Evolutionary conservation across 1,139 yeast genomes (phyloP).

Genomic region (Tardiomyces blankii): DNA sequence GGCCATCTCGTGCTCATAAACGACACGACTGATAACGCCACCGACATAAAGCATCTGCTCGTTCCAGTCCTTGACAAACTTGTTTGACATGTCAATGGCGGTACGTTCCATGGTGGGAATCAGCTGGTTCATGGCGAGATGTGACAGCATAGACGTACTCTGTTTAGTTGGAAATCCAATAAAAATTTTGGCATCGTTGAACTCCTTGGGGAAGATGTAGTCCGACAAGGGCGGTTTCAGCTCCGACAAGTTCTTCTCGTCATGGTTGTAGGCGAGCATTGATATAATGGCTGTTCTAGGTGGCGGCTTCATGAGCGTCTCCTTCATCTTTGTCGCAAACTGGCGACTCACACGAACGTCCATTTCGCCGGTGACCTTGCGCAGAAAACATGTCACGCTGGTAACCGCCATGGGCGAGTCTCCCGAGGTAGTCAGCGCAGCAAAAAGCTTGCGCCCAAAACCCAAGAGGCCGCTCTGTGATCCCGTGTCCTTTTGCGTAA

Average conservation of each 20-base stretch:
- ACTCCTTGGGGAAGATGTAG: slow-evolving; percentile 26
- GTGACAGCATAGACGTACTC: slow-evolving; percentile 29
- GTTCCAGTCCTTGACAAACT: slow-evolving; percentile 32
- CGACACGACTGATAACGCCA: slow-evolving; percentile 27
- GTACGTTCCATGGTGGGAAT: slow-evolving; percentile 36
- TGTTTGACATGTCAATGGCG: slow-evolving; percentile 32
- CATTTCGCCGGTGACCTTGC: slow-evolving; percentile 23
- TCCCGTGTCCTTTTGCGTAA: slow-evolving; percentile 23
- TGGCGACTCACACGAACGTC: slow-evolving; percentile 21
- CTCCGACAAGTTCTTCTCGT: slow-evolving; percentile 22
- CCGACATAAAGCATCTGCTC: slow-evolving; percentile 28
- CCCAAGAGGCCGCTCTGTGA: slow-evolving; percentile 17
- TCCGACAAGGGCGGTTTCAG: slow-evolving; percentile 25
- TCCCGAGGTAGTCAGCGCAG: slow-evolving; percentile 21
- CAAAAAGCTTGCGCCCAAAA: slow-evolving; percentile 24
- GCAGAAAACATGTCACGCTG: slow-evolving; percentile 20
- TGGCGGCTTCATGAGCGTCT: slow-evolving; percentile 32
- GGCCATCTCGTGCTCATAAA: slow-evolving; percentile 27
- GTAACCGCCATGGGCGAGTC: slow-evolving; percentile 24
- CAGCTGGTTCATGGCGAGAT: slow-evolving; percentile 28
- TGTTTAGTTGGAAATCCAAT: slow-evolving; percentile 35
- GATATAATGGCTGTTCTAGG: slow-evolving; percentile 27
- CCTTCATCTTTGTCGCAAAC: slow-evolving; percentile 26
- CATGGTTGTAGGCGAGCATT: slow-evolving; percentile 20
- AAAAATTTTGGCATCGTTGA: slow-evolving; percentile 29